Conservation (phyloP, 331 rosid genomes). For the Prunus yedoensis region DNA sequence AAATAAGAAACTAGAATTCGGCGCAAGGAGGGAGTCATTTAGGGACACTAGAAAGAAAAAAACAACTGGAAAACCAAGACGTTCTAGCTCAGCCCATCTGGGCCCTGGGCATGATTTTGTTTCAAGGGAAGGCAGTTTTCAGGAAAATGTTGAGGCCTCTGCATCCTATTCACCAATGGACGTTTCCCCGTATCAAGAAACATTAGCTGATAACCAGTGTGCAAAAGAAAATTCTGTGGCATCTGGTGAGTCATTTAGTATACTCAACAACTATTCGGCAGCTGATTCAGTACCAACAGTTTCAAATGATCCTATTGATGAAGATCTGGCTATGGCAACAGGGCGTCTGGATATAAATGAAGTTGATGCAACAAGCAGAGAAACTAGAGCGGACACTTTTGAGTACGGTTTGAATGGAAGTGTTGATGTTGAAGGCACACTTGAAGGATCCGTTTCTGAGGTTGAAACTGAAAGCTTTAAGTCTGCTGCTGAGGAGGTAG, state of each 20-base stretch:
- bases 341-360: slow-evolving; percentile 45
- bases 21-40: slow-evolving; percentile 47
- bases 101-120: slow-evolving; percentile 47
- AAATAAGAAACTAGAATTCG: slow-evolving; percentile 43
- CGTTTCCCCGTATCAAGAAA: slow-evolving; percentile 84
- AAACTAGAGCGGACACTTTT: slow-evolving; percentile 30
- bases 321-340: slow-evolving; percentile 60
- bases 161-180: slow-evolving; percentile 89
- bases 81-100: slow-evolving; percentile 38
- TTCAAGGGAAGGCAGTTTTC: slow-evolving; percentile 43
- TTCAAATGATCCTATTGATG: slow-evolving; percentile 50
- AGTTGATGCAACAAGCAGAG: slow-evolving; percentile 28
- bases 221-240: slow-evolving; percentile 56
- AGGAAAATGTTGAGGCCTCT: slow-evolving; percentile 42
- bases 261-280: slow-evolving; percentile 31
- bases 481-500: slow-evolving; percentile 71
- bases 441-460: slow-evolving; percentile 58
- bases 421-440: slow-evolving; percentile 37
- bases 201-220: slow-evolving; percentile 41
- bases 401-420: slow-evolving; percentile 26
- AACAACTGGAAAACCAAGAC: slow-evolving; percentile 49
- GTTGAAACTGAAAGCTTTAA: slow-evolving; percentile 85
- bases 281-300: slow-evolving; percentile 38
- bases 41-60: slow-evolving; percentile 51
- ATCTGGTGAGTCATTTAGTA: slow-evolving; percentile 52